Conservation (phyloP, 805 yeast species). For the Naumovozyma castellii region DNA sequence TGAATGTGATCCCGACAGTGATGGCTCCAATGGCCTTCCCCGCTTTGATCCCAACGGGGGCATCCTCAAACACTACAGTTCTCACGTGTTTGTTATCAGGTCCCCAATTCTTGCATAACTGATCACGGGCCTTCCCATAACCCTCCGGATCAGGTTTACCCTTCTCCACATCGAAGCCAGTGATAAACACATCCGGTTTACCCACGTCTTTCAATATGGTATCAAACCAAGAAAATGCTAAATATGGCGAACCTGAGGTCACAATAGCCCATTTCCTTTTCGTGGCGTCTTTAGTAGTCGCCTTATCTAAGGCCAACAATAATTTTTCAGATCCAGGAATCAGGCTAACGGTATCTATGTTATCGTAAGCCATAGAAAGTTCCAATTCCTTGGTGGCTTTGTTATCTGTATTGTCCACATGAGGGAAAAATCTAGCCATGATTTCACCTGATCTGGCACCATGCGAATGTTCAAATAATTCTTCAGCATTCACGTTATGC, state of each 20-base stretch:
- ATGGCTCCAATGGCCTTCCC: slow-evolving; percentile 71
- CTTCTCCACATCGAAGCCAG: slow-evolving; percentile 59
- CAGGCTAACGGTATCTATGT: slow-evolving; percentile 55
- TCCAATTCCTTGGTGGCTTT: slow-evolving; percentile 45
- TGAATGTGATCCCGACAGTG: slow-evolving; percentile 67
- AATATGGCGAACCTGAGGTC: slow-evolving; percentile 63
- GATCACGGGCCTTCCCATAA: slow-evolving; percentile 47
- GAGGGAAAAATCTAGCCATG: slow-evolving; percentile 57
- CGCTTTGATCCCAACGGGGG: slow-evolving; percentile 72
- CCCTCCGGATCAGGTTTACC: slow-evolving; percentile 85
- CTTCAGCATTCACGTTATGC: slow-evolving; percentile 52
- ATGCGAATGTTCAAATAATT: slow-evolving; percentile 58
- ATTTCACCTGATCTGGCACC: slow-evolving; percentile 71
- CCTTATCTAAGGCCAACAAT: slow-evolving; percentile 38
- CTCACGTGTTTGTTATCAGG: slow-evolving; percentile 13
- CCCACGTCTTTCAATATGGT: slow-evolving; percentile 41
- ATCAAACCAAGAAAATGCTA: slow-evolving; percentile 67
- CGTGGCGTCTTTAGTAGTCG: slow-evolving; percentile 6
- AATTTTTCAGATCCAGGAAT: slow-evolving; percentile 63
- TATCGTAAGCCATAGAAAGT: slow-evolving; percentile 52
- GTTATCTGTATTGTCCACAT: slow-evolving; percentile 49
- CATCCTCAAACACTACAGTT: slow-evolving; percentile 71
- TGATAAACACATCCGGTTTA: slow-evolving; percentile 64
- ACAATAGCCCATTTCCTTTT: slow-evolving; percentile 70
- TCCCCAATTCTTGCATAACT: slow-evolving; percentile 36